Evolutionary conservation across 129 eudicot species (phyloP).

Genomic region (Flaveria robusta): DNA sequence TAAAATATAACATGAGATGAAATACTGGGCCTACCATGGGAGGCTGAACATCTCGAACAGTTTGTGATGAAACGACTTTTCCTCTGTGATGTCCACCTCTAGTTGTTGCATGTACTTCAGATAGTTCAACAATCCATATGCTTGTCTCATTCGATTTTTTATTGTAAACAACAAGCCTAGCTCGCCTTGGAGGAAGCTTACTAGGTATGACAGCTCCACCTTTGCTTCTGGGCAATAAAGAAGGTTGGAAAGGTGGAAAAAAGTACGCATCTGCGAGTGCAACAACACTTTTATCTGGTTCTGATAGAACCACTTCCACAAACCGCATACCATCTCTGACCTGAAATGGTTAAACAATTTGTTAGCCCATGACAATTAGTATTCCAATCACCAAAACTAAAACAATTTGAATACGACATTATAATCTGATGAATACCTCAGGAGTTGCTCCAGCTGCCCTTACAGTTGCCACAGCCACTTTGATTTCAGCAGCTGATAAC

Average conservation of each 20-base stretch:
- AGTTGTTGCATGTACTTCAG: slow-evolving; percentile 91
- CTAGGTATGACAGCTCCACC: slow-evolving; percentile 83
- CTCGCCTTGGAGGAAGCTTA: slow-evolving; percentile 95
- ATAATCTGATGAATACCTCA: slow-evolving; percentile 52
- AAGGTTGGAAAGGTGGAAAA: slow-evolving; percentile 93
- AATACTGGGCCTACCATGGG: slow-evolving; percentile 66
- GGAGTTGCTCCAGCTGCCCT: slow-evolving; percentile 99
- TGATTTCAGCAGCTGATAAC: slow-evolving; percentile 80
- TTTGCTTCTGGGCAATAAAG: slow-evolving; percentile 72
- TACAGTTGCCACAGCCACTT: slow-evolving; percentile 92
- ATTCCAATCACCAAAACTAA: slow-evolving; percentile 7
- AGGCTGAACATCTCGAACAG: slow-evolving; percentile 84
- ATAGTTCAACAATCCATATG: slow-evolving; percentile 76
- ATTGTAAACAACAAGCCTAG: slow-evolving; percentile 83
- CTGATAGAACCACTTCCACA: slow-evolving; percentile 81
- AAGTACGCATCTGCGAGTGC: slow-evolving; percentile 99
- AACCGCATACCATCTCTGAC: slow-evolving; percentile 98
- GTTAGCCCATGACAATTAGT: neutral
- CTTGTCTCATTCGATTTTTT: slow-evolving; percentile 88
- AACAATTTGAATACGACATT: slow-evolving; percentile 1
- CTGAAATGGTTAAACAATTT: slow-evolving; percentile 37
- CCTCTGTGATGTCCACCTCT: slow-evolving; percentile 97
- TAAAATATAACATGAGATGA: slow-evolving; percentile 4
- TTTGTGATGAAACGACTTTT: slow-evolving; percentile 68
- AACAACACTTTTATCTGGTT: slow-evolving; percentile 81